These are phyloP conservation scores for Xylaria hypoxylon DNA, from an alignment of 2,329 filamentous ascomycete genomes.

Conservation along the genomic window DNA sequence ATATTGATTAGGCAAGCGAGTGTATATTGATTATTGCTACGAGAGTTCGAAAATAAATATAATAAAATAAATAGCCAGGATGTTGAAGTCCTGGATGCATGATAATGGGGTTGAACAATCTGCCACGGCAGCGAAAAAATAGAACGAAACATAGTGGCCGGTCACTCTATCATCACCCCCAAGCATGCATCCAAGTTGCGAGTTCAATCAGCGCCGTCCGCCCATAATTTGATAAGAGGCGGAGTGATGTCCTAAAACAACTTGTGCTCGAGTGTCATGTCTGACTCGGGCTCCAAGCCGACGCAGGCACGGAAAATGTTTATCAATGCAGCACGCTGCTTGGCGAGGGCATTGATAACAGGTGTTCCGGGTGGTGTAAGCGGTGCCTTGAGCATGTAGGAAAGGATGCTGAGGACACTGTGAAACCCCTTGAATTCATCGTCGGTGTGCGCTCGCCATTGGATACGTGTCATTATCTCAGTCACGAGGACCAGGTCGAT, in stretches of 20 bases:
- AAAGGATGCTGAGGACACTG: slow-evolving; percentile 94
- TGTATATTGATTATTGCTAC: slow-evolving; percentile 19
- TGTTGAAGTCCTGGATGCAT: slow-evolving; percentile 36
- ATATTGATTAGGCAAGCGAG: not conserved
- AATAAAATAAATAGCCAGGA: slow-evolving; percentile 29
- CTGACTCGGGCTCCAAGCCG: slow-evolving; percentile 94
- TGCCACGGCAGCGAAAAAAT: slow-evolving; percentile 19
- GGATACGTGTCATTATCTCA: slow-evolving; percentile 98
- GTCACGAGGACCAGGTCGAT: slow-evolving; percentile 93
- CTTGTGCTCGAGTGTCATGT: slow-evolving; percentile 99
- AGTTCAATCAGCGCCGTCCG: slow-evolving; percentile 1
- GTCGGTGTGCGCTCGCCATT: slow-evolving; percentile 77
- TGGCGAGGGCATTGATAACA: slow-evolving; percentile 93
- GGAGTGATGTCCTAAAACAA: slow-evolving; percentile 70
- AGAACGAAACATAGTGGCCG: slow-evolving; percentile 27
- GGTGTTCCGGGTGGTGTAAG: slow-evolving; percentile 94
- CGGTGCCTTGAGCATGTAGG: slow-evolving; percentile 99
- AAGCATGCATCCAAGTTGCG: not conserved
- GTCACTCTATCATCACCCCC: slow-evolving; percentile 14
- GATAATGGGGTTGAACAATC: slow-evolving; percentile 33
- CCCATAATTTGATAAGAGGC: not conserved
- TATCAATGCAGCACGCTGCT: slow-evolving; percentile 92
- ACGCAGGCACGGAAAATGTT: slow-evolving; percentile 99
- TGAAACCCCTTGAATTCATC: slow-evolving; percentile 93
- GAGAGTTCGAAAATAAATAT: not conserved